Evolutionary conservation across 1,284 basidiomycete species (phyloP).

Genomic region (Caloboletus firmus): DNA sequence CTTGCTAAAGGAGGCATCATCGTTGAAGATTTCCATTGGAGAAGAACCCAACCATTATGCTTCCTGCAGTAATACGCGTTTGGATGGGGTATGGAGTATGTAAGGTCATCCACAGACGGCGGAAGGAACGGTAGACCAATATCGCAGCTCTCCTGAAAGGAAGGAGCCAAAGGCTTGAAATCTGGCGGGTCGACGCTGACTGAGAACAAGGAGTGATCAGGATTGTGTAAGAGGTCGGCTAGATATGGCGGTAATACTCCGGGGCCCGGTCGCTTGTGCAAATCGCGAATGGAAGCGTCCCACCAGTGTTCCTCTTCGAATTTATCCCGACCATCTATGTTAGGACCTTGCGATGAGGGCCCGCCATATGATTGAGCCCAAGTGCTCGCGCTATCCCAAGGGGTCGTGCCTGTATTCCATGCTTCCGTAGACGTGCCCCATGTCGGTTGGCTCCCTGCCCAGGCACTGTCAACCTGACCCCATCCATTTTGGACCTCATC

Average conservation of each 20-base stretch:
- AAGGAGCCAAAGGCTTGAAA: conserved; percentile 22
- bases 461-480: conserved; percentile 16
- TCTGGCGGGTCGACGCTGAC: conserved; percentile 49
- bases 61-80: conserved; percentile 77
- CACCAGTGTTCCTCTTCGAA: conserved; percentile 68
- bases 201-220: conserved; percentile 67
- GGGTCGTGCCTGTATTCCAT: conserved; percentile 22
- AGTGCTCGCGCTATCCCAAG: conserved; percentile 28
- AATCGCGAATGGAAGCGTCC: conserved; percentile 48
- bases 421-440: conserved; percentile 18
- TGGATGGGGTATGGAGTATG: conserved; percentile 70
- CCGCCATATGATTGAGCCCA: conserved; percentile 24
- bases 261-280: conserved; percentile 55
- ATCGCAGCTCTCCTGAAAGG: conserved; percentile 24
- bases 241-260: conserved; percentile 68
- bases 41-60: conserved; percentile 77
- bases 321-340: conserved; percentile 55
- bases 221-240: conserved; percentile 62
- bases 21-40: conserved; percentile 63
- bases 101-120: conserved; percentile 52
- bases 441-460: conserved; percentile 15
- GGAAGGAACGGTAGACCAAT: conserved; percentile 27
- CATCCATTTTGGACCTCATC: conserved; percentile 13
- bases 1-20: conserved; percentile 58
- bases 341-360: conserved; percentile 33